Evolutionary conservation across 805 yeast species (phyloP), one percentile per base, ranked within the genome.

Genomic region (Kodamaea restingae): DNA sequence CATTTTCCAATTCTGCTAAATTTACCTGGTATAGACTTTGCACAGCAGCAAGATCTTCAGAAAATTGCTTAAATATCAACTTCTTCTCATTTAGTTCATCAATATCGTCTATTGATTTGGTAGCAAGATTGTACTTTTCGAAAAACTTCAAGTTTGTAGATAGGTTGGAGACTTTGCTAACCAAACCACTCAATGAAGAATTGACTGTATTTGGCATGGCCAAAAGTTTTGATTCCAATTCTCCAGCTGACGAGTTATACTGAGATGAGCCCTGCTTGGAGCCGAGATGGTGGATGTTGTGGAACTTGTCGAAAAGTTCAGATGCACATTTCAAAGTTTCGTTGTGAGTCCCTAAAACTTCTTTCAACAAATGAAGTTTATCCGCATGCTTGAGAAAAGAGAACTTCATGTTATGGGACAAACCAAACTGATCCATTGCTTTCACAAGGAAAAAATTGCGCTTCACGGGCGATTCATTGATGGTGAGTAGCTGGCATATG

Each of bases 71-170:
- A 40, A 65, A 66, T 2, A 67, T 68, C 42, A 56, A 40, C 9
- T 67, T 29, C 40, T 66, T 65, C 39, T 67, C 72, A 36, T 58
- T 55, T 17, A 55, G 41, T 38, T 67, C 72, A 17, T 63, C 67
- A 6, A 49, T 44, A 34, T 54, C 57, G 11, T 49, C 43, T 4
- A 52, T 43, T 4, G 44, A 36, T 20, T 47, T 32, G 1, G 64
- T 63, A 1, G 68, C 58, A 29, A 52, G 54, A 41, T 63, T 61
- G 46, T 66, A 68, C 34, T 65, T 65, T 35, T 61, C 54, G 44
- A 66, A 68, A 43, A 49, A 67, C 38, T 55, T 60, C 25, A 68
- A 46, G 43, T 66, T 67, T 2, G 65, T 56, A 4, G 67, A 46
- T 15, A 67, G 40, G 24, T 53, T 58, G 3, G 61, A 49, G 17